These are phyloP conservation scores for Pulveroboletus sp. DNA, from an alignment of 768 basidiomycete genomes.

Conservation along the genomic window DNA sequence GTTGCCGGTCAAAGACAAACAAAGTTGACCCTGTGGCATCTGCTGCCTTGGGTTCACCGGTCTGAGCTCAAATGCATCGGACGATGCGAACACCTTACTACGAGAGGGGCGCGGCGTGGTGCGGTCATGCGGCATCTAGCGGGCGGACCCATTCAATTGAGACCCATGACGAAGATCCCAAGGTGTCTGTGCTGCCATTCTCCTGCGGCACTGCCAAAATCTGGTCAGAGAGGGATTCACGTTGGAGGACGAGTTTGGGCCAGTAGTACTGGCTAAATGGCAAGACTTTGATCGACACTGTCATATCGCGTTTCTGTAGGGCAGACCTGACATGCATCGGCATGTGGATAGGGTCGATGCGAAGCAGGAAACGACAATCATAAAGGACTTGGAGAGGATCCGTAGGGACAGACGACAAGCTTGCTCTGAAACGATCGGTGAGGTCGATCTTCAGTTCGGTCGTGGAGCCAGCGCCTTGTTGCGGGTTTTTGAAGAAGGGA, in stretches of 20 bases:
- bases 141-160: slow-evolving; percentile 39
- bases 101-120: background rate
- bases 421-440: slow-evolving; percentile 29
- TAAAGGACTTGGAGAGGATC: slow-evolving; percentile 43
- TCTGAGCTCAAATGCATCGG: background rate
- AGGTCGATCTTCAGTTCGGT: slow-evolving; percentile 39
- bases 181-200: background rate
- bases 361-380: slow-evolving; percentile 61
- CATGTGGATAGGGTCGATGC: slow-evolving; percentile 40
- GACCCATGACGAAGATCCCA: slow-evolving; percentile 38
- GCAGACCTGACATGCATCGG: slow-evolving; percentile 34
- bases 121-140: slow-evolving; percentile 26
- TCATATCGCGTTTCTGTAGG: slow-evolving; percentile 20
- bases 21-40: background rate
- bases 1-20: background rate
- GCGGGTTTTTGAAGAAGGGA: slow-evolving; percentile 34
- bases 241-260: slow-evolving; percentile 40
- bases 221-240: slow-evolving; percentile 15
- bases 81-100: background rate
- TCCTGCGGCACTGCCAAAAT: slow-evolving; percentile 19
- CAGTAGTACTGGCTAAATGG: slow-evolving; percentile 43
- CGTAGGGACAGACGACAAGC: slow-evolving; percentile 11
- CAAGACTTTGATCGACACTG: slow-evolving; percentile 31
- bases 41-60: background rate
- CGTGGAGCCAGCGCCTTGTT: slow-evolving; percentile 18